These are phyloP conservation scores for Boehmeria nivea DNA, from an alignment of 306 rosid genomes.

Conservation along the genomic window DNA sequence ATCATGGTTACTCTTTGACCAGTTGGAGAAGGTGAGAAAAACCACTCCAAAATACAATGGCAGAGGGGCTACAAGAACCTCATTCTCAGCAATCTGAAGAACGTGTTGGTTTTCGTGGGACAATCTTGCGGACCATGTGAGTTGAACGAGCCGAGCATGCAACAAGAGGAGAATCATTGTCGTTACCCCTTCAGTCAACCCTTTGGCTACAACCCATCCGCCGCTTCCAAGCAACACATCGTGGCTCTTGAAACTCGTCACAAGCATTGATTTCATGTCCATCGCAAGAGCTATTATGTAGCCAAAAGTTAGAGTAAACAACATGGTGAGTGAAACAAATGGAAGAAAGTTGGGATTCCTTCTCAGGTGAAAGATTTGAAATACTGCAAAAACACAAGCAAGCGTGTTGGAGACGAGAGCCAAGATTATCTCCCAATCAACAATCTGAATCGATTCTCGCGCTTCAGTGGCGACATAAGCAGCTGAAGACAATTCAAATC, in stretches of 20 bases:
- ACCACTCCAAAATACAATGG: slow-evolving; percentile 5
- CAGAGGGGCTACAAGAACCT: slow-evolving; percentile 30
- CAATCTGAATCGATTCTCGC: slow-evolving; percentile 31
- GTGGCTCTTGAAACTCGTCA: slow-evolving; percentile 12
- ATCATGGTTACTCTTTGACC: slow-evolving; percentile 19
- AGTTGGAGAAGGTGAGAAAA: slow-evolving; percentile 2
- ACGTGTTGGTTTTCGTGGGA: slow-evolving; percentile 11
- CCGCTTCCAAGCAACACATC: slow-evolving; percentile 21
- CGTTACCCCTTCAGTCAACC: slow-evolving; percentile 35
- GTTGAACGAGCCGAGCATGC: slow-evolving; percentile 48
- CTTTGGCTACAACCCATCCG: slow-evolving; percentile 52
- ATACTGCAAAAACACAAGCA: slow-evolving; percentile 41
- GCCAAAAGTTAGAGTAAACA: slow-evolving; percentile 36
- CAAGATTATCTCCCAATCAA: slow-evolving; percentile 49
- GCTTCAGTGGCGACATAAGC: slow-evolving; percentile 7
- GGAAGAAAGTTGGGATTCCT: slow-evolving; percentile 44
- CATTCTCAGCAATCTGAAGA: slow-evolving; percentile 40
- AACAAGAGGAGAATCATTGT: slow-evolving; percentile 51
- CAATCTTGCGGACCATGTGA: slow-evolving; percentile 47
- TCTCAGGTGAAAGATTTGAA: slow-evolving; percentile 53
- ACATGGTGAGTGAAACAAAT: slow-evolving; percentile 49
- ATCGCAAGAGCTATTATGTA: slow-evolving; percentile 48
- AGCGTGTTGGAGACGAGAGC: slow-evolving; percentile 52
- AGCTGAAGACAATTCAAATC: slow-evolving; percentile 27
- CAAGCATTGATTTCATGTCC: slow-evolving; percentile 53